Base-by-base conservation (phyloP, 1,284 basidiomycete species). In the Exobasidium cylindrosporum region DNA sequence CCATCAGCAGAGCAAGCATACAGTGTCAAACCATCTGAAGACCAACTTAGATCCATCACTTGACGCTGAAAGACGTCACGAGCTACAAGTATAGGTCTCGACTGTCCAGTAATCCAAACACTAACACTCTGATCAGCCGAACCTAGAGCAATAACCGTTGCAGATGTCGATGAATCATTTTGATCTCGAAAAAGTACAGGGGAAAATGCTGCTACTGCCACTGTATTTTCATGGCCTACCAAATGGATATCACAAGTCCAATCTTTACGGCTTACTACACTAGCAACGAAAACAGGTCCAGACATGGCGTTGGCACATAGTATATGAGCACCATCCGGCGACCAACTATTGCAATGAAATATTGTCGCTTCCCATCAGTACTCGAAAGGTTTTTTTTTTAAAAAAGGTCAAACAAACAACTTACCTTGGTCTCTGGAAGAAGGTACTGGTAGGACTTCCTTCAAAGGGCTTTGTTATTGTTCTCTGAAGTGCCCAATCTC, bases 291-390 rank as follows among this genome's bases (percentile, higher is more conserved):
- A 6, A 98, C 93, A 59, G 92, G 94, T 2, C 93, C 93, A 79
- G 96, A 97, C 70, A 94, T 97, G 2, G 95, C 93, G 75, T 98
- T 98, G 0, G 94, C 95, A 0, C 93, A 90, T 3, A 94, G 92
- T 65, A 99, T 90, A 76, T 96, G 91, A 5, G 92, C 90, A n/a
- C 96, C 96, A 80, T 98, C 96, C 1, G 95, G 95, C 0, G 94
- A 96, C 96, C 95, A 99, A 74, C 93, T 96, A 69, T 10, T 24
- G 17, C n/a, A n/a, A n/a, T n/a, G n/a, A n/a, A n/a, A n/a, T n/a
- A n/a, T n/a, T n/a, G n/a, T n/a, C n/a, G n/a, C n/a, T n/a, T n/a
- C n/a, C n/a, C n/a, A n/a, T n/a, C n/a, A n/a, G n/a, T n/a, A n/a
- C n/a, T n/a, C n/a, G n/a, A n/a, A n/a, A n/a, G n/a, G n/a, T n/a